Base-by-base conservation (phyloP, 495 filamentous ascomycete species). In the Penicillium mononematosum region DNA sequence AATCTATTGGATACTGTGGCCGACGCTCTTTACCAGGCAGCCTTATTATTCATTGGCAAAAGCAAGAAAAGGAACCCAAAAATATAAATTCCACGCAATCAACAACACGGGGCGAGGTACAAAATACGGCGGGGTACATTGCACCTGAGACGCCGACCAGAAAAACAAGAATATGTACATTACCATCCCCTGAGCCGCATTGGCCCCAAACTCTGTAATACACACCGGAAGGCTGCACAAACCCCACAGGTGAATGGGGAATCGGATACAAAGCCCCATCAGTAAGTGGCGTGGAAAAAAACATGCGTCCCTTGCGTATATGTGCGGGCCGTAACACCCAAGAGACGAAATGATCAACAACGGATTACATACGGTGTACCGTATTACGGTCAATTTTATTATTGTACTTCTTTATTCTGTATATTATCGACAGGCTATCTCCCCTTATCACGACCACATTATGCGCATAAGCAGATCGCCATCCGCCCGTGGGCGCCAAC, bases 251-350 rank as follows among this genome's bases (percentile, higher is more conserved):
- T 24, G 7, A n/a, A 42, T 25, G 16, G 17, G 42, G 12, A 19
- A 14, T 41, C 29, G 8, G 29, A 38, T 38, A 6, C 20, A 17
- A 32, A 16, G 11, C 8, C 45, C 34, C 38, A 19, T 27, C 19
- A n/a, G 44, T 45, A 31, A 20, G 57, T 63, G 53, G 60, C 57
- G 31, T 49, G 12, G 27, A 50, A 32, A 24, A 24, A 31, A 32
- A 24, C 43, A 52, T 24, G 42, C 39, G 20, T 31, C 59, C 62
- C 62, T 64, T 64, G 62, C 62, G 48, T 58, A 20, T 20, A 16
- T 24, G 41, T 44, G 50, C 36, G 58, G 58, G 36, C 32, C 42
- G 38, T 25, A 39, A 50, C 58, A 55, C 48, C 45, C 25, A 46
- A 48, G 41, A 11, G 24, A 29, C 14, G 52, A 54, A 36, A 25